Conservation (phyloP, 371 early-diverging fungal genomes). For the Capillidium heterosporum region DNA sequence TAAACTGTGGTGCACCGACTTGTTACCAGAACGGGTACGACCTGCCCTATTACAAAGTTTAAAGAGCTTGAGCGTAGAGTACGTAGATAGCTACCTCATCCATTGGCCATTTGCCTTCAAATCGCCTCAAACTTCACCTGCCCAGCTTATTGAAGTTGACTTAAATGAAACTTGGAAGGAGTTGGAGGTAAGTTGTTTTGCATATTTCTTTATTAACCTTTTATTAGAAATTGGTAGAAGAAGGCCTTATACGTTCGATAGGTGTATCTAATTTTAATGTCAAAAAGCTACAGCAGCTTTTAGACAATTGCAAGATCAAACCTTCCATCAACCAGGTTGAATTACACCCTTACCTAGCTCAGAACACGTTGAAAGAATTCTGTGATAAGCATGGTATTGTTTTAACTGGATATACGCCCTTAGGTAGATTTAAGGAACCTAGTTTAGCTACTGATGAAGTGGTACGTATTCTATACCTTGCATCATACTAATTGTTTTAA, state of each 20-base stretch:
- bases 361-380: conserved; percentile 43
- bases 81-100: conserved; percentile 81
- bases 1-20: conserved; percentile 81
- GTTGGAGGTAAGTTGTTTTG: conserved; percentile 38
- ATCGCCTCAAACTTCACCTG: conserved; percentile 7
- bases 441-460: background rate
- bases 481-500: background rate
- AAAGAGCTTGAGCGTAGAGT: conserved; percentile 49
- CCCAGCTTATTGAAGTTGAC: conserved; percentile 18
- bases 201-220: conserved; percentile 33
- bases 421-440: conserved; percentile 16
- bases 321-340: conserved; percentile 83
- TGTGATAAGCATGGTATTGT: conserved; percentile 45
- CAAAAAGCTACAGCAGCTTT: conserved; percentile 42
- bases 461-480: background rate
- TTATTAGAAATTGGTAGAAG: conserved; percentile 30
- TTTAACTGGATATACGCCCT: conserved; percentile 71
- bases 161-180: conserved; percentile 44
- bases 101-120: conserved; percentile 21
- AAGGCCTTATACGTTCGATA: conserved; percentile 34
- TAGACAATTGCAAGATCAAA: conserved; percentile 40
- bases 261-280: conserved; percentile 49
- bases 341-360: conserved; percentile 74
- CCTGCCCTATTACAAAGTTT: conserved; percentile 44
- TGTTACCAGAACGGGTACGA: conserved; percentile 43